Conservation (phyloP, 73 alveolate genomes). For the Uronychia setigera region DNA sequence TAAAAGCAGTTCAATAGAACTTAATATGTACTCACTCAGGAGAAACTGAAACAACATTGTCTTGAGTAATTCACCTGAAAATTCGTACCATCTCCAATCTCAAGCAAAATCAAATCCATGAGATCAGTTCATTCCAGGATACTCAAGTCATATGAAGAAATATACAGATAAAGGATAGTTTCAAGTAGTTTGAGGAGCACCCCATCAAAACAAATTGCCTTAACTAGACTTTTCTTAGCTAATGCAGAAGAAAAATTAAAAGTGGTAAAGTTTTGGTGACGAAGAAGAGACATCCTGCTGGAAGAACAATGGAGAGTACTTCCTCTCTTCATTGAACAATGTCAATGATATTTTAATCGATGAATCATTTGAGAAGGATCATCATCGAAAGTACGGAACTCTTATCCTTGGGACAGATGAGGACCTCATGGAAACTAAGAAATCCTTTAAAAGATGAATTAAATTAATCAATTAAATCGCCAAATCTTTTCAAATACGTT, state of each 20-base stretch:
- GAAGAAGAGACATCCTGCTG: not conserved
- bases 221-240: not conserved
- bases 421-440: not conserved
- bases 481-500: no score
- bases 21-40: not conserved
- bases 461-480: not conserved
- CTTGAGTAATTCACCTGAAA: not conserved
- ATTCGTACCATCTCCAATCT: not conserved
- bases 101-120: not conserved
- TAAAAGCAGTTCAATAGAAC: not conserved
- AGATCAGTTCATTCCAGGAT: no score
- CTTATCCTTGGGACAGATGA: no score
- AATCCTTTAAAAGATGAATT: not conserved
- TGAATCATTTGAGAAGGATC: no score
- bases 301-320: not conserved
- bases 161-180: not conserved
- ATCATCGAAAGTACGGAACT: no score
- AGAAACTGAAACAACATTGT: not conserved
- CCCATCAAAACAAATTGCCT: not conserved
- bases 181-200: not conserved
- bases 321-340: not conserved
- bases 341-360: not conserved
- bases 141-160: not conserved
- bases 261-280: not conserved
- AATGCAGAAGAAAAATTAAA: not conserved